phyloP scores from a whole-genome alignment of 139 green algal species.

The Micromonas pusilla region DNA sequence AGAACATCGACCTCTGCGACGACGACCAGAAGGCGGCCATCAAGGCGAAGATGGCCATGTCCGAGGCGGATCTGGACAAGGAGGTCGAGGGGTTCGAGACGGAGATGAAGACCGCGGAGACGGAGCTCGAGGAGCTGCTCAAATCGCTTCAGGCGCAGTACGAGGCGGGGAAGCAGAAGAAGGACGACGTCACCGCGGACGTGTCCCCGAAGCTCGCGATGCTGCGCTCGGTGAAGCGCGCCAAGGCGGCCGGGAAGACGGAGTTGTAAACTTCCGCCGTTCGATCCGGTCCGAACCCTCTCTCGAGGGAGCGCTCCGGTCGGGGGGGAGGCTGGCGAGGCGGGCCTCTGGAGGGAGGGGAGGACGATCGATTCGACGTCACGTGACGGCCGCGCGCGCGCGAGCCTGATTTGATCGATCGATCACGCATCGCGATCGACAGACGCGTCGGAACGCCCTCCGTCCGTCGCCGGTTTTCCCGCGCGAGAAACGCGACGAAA shows the following conservation, averaged over 20 bases:
- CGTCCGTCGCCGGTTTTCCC: no score
- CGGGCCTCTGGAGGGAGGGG: no score
- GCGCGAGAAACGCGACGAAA: no score
- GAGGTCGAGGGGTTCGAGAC: neutral
- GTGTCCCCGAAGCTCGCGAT: constrained; percentile 12
- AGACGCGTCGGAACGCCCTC: no score
- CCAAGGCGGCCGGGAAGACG: neutral
- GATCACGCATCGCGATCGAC: no score
- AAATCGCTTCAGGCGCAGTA: constrained; percentile 20
- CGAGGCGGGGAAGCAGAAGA: constrained; percentile 18
- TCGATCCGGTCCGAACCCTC: no score
- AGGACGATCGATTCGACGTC: no score
- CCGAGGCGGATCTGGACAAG: neutral
- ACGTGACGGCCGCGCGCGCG: no score
- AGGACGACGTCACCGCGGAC: constrained; percentile 11
- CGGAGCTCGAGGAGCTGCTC: constrained; percentile 14
- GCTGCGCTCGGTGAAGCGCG: constrained; percentile 14
- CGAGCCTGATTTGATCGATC: no score
- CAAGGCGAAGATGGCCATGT: constrained; percentile 1
- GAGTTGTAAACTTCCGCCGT: no score
- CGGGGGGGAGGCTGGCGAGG: no score
- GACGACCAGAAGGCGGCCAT: constrained; percentile 21
- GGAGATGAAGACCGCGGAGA: constrained; percentile 9
- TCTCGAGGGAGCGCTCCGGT: no score
- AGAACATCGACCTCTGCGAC: constrained; percentile 26